phyloP scores from a whole-genome alignment of 73 alveolate genomes.

The Paramecium sonneborni region DNA sequence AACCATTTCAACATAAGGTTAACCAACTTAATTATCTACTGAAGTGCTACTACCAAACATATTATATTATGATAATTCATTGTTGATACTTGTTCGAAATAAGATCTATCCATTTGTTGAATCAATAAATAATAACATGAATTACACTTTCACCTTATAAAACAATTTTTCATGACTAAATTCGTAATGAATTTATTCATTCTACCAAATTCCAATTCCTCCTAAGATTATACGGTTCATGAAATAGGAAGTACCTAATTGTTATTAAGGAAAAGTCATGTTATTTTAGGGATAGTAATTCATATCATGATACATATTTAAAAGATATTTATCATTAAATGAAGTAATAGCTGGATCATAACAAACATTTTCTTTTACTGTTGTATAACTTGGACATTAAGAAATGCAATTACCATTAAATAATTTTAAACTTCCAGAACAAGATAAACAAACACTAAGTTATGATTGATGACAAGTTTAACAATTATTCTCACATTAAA shows the following conservation, averaged over 20 bases:
- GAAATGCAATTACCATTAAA: not conserved
- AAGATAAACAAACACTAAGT: not conserved
- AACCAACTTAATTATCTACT: constrained; percentile 6
- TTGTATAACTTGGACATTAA: not conserved
- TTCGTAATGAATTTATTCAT: not conserved
- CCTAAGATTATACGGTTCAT: constrained; percentile 3
- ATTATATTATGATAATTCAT: constrained; percentile 1
- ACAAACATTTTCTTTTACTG: not conserved
- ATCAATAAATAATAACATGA: not conserved
- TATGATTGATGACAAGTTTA: not conserved
- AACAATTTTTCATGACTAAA: not conserved
- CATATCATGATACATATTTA: not conserved
- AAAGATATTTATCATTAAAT: not conserved
- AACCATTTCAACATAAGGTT: not conserved
- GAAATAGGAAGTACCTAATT: not conserved
- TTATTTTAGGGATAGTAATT: not conserved
- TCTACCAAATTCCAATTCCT: not conserved
- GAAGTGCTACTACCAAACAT: not conserved
- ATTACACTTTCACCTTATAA: not conserved
- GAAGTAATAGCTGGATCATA: not conserved
- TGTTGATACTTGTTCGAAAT: not conserved
- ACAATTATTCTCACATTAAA: not conserved
- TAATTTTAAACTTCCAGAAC: not conserved
- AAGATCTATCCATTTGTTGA: not conserved
- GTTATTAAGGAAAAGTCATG: not conserved